phyloP scores from a whole-genome alignment of 495 filamentous ascomycete genomes.

The Zalerion maritima region DNA sequence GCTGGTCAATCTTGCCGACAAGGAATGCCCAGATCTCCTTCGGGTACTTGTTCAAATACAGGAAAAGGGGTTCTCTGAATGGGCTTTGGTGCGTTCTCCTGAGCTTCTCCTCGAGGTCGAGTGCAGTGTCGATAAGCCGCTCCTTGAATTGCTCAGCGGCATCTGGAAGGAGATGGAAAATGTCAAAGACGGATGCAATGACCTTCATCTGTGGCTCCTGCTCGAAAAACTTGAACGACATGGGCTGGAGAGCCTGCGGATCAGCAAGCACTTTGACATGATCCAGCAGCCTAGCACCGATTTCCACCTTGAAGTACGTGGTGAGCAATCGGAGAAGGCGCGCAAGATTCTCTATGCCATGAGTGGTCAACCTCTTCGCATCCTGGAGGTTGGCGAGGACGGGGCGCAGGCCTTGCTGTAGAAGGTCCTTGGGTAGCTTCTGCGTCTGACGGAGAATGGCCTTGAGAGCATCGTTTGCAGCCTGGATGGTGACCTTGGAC shows the following conservation, averaged over 20 bases:
- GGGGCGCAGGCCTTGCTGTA: conserved; percentile 86
- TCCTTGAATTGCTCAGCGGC: conserved; percentile 86
- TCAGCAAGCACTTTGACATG: conserved; percentile 90
- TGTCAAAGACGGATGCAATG: conserved; percentile 83
- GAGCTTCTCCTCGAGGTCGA: conserved; percentile 75
- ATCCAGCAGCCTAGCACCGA: conserved; percentile 76
- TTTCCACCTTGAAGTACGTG: conserved; percentile 98
- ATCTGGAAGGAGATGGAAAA: conserved; percentile 85
- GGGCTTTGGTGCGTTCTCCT: conserved; percentile 85
- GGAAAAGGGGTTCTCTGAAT: conserved; percentile 82
- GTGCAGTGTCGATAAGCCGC: conserved; percentile 68
- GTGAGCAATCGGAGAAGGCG: conserved; percentile 79
- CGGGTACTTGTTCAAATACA: conserved; percentile 86
- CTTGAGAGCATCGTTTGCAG: conserved; percentile 76
- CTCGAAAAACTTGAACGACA: conserved; percentile 87
- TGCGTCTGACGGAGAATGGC: conserved; percentile 74
- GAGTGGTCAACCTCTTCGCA: conserved; percentile 74
- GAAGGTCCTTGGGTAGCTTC: conserved; percentile 86
- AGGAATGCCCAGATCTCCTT: conserved; percentile 75
- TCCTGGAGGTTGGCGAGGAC: conserved; percentile 94
- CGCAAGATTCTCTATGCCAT: conserved; percentile 81
- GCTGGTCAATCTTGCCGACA: conserved; percentile 56
- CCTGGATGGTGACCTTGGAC: conserved; percentile 80
- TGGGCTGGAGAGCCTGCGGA: conserved; percentile 60
- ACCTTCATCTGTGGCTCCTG: conserved; percentile 85